Evolutionary conservation across 2,329 filamentous ascomycete species (phyloP).

Genomic region (Tolypocladium cylindrosporum): DNA sequence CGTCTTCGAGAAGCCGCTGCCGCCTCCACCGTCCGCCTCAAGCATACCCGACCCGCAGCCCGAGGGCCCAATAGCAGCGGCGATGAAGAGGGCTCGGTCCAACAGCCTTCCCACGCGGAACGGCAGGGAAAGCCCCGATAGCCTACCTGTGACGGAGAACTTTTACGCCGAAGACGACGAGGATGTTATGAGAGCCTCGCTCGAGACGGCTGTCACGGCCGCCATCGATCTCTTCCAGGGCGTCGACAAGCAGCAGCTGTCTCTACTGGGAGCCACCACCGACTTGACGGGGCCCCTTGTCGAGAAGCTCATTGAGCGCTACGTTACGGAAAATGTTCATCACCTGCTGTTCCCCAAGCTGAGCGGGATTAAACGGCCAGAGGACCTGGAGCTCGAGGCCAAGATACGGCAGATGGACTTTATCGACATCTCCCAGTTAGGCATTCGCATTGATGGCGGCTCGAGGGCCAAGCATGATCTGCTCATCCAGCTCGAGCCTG

Average conservation of each 20-base stretch:
- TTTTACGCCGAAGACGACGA: slow-evolving; percentile 84
- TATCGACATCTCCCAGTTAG: slow-evolving; percentile 90
- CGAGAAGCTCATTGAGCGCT: slow-evolving; percentile 88
- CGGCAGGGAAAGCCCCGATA: slow-evolving; percentile 20
- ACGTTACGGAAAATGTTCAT: slow-evolving; percentile 88
- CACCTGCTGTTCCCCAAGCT: slow-evolving; percentile 79
- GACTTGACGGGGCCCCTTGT: slow-evolving; percentile 87
- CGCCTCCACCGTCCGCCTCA: slow-evolving; percentile 57
- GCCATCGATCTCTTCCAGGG: slow-evolving; percentile 94
- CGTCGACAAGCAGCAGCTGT: slow-evolving; percentile 92
- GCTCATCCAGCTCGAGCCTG: slow-evolving; percentile 62
- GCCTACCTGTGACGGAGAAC: slow-evolving; percentile 45
- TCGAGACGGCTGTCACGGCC: slow-evolving; percentile 85
- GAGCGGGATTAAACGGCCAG: slow-evolving; percentile 64
- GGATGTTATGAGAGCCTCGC: slow-evolving; percentile 74
- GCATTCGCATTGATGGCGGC: slow-evolving; percentile 75
- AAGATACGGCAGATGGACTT: slow-evolving; percentile 90
- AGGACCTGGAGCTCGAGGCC: slow-evolving; percentile 79
- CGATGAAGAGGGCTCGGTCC: slow-evolving; percentile 45
- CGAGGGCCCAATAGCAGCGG: slow-evolving; percentile 44
- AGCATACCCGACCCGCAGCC: slow-evolving; percentile 49
- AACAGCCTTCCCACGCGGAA: slow-evolving; percentile 31
- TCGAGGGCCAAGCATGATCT: slow-evolving; percentile 72
- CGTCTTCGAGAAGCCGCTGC: slow-evolving; percentile 76
- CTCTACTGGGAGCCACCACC: slow-evolving; percentile 82